A percentile compares a stretch with the other conserved stretches of the same genome.
Evolutionary conservation across 192 early-diverging fungal genomes (phyloP).

Genomic region (Backusella parvicylindrica): DNA sequence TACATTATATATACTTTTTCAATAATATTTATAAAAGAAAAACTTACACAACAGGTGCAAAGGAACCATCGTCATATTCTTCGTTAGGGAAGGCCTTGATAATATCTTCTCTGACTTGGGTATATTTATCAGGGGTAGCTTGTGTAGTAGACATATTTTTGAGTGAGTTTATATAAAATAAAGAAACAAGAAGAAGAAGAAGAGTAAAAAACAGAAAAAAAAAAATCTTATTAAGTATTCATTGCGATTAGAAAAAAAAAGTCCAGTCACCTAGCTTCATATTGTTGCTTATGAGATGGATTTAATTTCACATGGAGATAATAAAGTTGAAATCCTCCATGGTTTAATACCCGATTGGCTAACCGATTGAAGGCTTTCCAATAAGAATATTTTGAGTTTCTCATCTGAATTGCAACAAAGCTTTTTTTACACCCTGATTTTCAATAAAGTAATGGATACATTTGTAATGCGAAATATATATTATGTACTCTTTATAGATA

Average conservation of each 20-base stretch:
- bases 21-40: background rate
- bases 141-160: slow-evolving; percentile 31
- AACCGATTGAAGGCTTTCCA: background rate
- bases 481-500: background rate
- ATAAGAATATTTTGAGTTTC: background rate
- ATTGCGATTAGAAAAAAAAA: background rate
- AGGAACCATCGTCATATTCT: slow-evolving; percentile 56
- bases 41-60: slow-evolving; percentile 62
- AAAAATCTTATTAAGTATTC: background rate
- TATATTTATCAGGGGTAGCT: slow-evolving; percentile 36
- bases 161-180: slow-evolving; percentile 16
- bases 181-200: background rate
- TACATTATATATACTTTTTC: background rate
- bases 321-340: background rate
- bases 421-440: background rate
- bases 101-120: slow-evolving; percentile 38
- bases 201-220: background rate
- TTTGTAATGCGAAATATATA: background rate
- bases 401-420: background rate
- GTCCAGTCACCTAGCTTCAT: background rate
- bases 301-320: slow-evolving; percentile 17
- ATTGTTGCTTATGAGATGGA: background rate
- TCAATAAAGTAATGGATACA: background rate
- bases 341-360: slow-evolving; percentile 4
- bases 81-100: slow-evolving; percentile 30